Base-by-base conservation (phyloP, 345 rosid species). In the Eucalyptus sp. region DNA sequence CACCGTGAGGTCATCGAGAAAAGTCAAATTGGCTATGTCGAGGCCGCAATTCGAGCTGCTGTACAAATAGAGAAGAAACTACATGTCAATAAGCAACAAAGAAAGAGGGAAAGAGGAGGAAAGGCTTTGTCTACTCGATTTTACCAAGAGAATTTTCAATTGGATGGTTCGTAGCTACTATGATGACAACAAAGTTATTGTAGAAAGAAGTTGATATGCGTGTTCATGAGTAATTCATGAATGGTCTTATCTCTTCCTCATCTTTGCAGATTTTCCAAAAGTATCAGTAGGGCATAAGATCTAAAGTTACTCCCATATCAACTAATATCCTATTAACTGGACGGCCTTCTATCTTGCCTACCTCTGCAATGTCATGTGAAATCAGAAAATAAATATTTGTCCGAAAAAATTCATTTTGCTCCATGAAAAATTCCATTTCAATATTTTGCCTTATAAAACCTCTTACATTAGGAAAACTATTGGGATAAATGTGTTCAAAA, bases 381-480 rank as follows among this genome's bases (percentile, higher is more conserved):
- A 20, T 52, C 0, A 1, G 1, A 52, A 52, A 52, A 52, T 1
- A 2, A 52, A 52, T 0, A 20, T 52, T 7, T 20, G 25, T 20
- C 10, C 0, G 0, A 52, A 18, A 52, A 52, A 52, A 18, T 20
- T 52, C 10, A 0, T 52, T 2, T 52, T 52, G 0, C 58, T 7
- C 58, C 0, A 18, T 52, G 25, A 52, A 52, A 52, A 52, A 52
- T 8, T 52, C 1, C 0, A 0, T 8, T 52, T 52, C 0, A 0
- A 52, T 20, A 52, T 52, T 52, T 52, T 52, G 0, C 1, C 25
- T 52, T 52, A 52, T 52, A 52, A 52, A 20, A 52, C 5, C 2
- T 52, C 25, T 2, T 20, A 0, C 0, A 52, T 0, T 52, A 52
- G 2, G 58, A 52, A 52, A 52, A 52, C 10, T 52, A 52, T 52